phyloP scores from a whole-genome alignment of 257 asterid species.

The Gynochthodes officinalis region DNA sequence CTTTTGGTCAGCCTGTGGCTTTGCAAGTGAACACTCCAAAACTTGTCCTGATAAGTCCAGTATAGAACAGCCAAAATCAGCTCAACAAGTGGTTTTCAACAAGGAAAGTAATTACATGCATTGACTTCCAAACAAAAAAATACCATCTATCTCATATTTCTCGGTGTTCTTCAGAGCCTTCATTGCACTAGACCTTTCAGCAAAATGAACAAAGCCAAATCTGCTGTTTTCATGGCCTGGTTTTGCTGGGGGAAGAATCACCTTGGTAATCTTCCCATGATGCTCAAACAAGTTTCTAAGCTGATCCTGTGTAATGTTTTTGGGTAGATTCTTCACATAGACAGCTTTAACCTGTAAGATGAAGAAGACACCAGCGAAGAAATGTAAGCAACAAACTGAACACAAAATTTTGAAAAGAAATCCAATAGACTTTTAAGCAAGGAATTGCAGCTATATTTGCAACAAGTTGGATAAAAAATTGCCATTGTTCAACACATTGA shows the following conservation, averaged over 20 bases:
- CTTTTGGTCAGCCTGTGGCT: slow-evolving; percentile 94
- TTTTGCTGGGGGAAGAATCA: slow-evolving; percentile 96
- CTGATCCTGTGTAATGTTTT: slow-evolving; percentile 74
- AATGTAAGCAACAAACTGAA: background rate
- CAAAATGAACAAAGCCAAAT: slow-evolving; percentile 91
- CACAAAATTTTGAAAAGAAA: background rate
- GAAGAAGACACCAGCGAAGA: slow-evolving; percentile 5
- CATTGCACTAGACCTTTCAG: slow-evolving; percentile 85
- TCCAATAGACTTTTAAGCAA: slow-evolving; percentile 3
- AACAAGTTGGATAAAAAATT: background rate
- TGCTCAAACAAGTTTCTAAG: slow-evolving; percentile 74
- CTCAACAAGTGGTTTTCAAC: slow-evolving; percentile 12
- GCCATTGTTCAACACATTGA: background rate
- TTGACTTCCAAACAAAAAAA: slow-evolving; percentile 12
- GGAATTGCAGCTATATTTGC: background rate
- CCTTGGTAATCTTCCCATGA: slow-evolving; percentile 83
- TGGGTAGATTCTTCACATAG: slow-evolving; percentile 91
- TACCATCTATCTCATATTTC: slow-evolving; percentile 88
- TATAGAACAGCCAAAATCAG: slow-evolving; percentile 18
- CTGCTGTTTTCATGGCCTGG: slow-evolving; percentile 93
- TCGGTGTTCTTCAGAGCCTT: slow-evolving; percentile 89
- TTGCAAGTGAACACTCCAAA: slow-evolving; percentile 94
- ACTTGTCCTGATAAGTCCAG: slow-evolving; percentile 59
- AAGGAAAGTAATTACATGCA: slow-evolving; percentile 15
- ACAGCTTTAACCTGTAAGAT: slow-evolving; percentile 80